phyloP scores from a whole-genome alignment of 2,329 filamentous ascomycete species.

The Aspergillus sergii region DNA sequence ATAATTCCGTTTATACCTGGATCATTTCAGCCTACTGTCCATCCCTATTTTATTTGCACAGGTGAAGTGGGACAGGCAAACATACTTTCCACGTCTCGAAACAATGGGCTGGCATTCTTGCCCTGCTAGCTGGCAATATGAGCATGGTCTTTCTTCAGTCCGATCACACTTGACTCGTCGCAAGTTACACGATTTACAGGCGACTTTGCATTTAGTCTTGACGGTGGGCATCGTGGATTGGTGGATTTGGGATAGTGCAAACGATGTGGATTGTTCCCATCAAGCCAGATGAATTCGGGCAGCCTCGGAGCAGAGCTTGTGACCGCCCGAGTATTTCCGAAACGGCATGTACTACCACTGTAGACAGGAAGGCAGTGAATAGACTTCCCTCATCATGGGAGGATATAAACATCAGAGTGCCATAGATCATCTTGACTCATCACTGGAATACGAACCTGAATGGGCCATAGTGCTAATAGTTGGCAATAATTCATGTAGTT shows the following conservation, averaged over 20 bases:
- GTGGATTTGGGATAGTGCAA: background rate
- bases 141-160: slow-evolving; percentile 7
- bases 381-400: background rate
- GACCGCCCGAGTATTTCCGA: background rate
- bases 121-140: slow-evolving; percentile 6
- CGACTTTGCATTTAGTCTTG: slow-evolving; percentile 6
- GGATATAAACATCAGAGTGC: background rate
- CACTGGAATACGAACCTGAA: background rate
- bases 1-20: background rate
- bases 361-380: background rate
- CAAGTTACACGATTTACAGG: slow-evolving; percentile 11
- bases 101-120: slow-evolving; percentile 14
- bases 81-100: slow-evolving; percentile 16
- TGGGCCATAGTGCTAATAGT: background rate
- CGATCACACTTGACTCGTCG: slow-evolving; percentile 14
- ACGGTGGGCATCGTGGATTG: background rate
- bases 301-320: background rate
- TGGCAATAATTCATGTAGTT: background rate
- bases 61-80: background rate
- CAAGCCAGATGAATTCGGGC: background rate
- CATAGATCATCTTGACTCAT: background rate
- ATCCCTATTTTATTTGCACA: background rate
- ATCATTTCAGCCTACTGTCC: background rate
- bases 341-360: background rate
- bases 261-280: background rate